These are phyloP conservation scores for Phalaenopsis equestris DNA, from an alignment of 106 monocot genomes.

Conservation along the genomic window DNA sequence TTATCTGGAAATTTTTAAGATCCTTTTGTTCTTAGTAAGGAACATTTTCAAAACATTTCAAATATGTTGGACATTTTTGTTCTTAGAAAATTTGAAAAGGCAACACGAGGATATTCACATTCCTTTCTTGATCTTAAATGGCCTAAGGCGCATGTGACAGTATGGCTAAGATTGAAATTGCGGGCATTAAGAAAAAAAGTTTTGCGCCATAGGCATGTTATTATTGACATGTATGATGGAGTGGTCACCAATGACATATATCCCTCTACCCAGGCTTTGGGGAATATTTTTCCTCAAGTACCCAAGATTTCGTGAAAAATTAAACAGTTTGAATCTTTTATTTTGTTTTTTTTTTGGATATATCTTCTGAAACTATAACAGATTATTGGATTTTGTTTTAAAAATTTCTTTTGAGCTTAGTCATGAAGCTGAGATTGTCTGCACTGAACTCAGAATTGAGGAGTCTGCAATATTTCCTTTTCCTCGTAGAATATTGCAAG, in stretches of 20 bases:
- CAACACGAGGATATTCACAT: not conserved
- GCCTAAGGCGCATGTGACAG: not conserved
- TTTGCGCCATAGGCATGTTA: too few species aligned
- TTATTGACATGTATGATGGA: too few species aligned
- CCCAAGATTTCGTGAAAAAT: not conserved
- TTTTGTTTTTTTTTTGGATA: too few species aligned
- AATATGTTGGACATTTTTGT: not conserved
- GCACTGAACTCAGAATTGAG: not conserved
- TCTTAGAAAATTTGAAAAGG: not conserved
- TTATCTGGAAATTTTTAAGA: too few species aligned
- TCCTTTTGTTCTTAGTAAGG: too few species aligned
- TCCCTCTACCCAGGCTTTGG: not conserved
- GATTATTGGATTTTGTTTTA: not conserved
- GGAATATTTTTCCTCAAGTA: not conserved
- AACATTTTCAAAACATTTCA: not conserved
- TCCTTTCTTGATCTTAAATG: not conserved
- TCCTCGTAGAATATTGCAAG: slow-evolving; percentile 63
- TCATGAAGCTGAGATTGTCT: not conserved
- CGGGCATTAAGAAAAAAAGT: too few species aligned
- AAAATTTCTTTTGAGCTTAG: not conserved
- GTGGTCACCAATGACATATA: too few species aligned
- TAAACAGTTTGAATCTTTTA: not conserved
- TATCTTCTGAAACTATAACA: too few species aligned
- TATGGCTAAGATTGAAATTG: not conserved
- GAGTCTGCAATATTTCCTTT: not conserved